Conservation (phyloP, 768 basidiomycete species). For the Kwoniella shandongensis region DNA sequence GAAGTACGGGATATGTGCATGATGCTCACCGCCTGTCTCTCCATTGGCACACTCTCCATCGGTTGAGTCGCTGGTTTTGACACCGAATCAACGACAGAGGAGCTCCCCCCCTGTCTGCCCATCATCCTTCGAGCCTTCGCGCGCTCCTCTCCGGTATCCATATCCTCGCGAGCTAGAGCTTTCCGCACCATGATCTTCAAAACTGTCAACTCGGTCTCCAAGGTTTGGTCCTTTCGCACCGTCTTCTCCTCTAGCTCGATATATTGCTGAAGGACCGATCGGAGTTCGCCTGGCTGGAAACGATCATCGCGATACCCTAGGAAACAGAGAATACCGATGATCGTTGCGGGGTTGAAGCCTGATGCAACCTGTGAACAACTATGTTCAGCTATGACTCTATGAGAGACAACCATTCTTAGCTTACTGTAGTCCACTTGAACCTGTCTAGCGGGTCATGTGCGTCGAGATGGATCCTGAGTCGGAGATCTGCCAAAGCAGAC, state of each 20-base stretch:
- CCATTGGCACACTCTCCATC: too few relatives aligned
- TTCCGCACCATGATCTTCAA: slow-evolving; percentile 16
- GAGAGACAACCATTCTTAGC: neutral
- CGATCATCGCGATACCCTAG: slow-evolving; percentile 8
- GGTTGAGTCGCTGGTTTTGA: too few relatives aligned
- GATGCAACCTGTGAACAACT: slow-evolving; percentile 27
- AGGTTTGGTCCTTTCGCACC: slow-evolving; percentile 13
- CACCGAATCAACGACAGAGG: too few relatives aligned
- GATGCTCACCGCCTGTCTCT: too few relatives aligned
- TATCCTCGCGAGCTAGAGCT: slow-evolving; percentile 16
- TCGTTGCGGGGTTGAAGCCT: slow-evolving; percentile 32
- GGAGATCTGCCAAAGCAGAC: slow-evolving; percentile 29
- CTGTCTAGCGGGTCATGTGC: slow-evolving; percentile 24
- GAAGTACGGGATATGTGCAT: too few relatives aligned
- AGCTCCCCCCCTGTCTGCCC: too few relatives aligned
- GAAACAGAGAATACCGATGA: slow-evolving; percentile 31
- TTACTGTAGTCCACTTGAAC: slow-evolving; percentile 35
- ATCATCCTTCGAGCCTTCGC: neutral
- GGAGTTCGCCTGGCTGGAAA: slow-evolving; percentile 9
- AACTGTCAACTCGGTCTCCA: slow-evolving; percentile 25
- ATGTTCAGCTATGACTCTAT: neutral
- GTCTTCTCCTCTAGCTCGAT: slow-evolving; percentile 24
- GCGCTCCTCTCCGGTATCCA: slow-evolving; percentile 7
- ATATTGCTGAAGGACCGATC: slow-evolving; percentile 17
- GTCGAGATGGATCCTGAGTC: slow-evolving; percentile 22